Base-by-base conservation (phyloP, 768 basidiomycete species). In the Leccinum longicurvipes region DNA sequence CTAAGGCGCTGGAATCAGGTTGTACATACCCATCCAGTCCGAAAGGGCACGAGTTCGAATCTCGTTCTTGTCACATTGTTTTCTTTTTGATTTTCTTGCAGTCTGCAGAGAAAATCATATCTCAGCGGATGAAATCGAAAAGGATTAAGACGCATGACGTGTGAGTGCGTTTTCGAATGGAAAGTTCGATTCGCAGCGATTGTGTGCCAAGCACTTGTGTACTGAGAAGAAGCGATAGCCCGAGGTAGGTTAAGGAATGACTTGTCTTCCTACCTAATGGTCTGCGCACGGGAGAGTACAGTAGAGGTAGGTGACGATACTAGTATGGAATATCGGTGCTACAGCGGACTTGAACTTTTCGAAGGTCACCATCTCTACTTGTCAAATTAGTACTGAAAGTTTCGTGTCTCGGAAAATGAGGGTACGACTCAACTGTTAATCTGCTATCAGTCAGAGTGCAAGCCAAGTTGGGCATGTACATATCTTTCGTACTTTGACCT, bases 1-100 rank as follows among this genome's bases (percentile, higher is more conserved):
- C 78, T 74, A 80, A 81, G 78, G 78, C 78, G 78, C 79, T 76
- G 77, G 79, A 81, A 74, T 78, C 74, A 79, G 77, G 77, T 57
- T 44, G 42, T 21, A 15, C 11, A 3, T n/a, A 48, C 60, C 61
- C 45, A 61, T 61, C 60, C 60, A 61, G 60, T 61, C 60, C 58
- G 58, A 47, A 47, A 47, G 69, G 69, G 69, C 69, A 60, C 69
- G 69, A 71, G 69, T 71, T 71, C 71, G 69, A 71, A 71, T 71
- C 69, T 71, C 71, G 64, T 60, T 71, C 67, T 67, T 71, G 69
- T 71, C 69, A 72, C 36, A 47, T 11, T 0, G 1, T 59, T 70
- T 68, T 60, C 1, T 4, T 29, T n/a, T 29, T n/a, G 15, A 4
- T 23, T 31, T n/a, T 31, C 34, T 36, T 36, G 36, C 9, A 17